A percentile compares a stretch with the other conserved stretches of the same genome.
These are phyloP conservation scores for Hypoxylon sp. DNA, from an alignment of 2,329 filamentous ascomycete genomes.

Conservation along the genomic window DNA sequence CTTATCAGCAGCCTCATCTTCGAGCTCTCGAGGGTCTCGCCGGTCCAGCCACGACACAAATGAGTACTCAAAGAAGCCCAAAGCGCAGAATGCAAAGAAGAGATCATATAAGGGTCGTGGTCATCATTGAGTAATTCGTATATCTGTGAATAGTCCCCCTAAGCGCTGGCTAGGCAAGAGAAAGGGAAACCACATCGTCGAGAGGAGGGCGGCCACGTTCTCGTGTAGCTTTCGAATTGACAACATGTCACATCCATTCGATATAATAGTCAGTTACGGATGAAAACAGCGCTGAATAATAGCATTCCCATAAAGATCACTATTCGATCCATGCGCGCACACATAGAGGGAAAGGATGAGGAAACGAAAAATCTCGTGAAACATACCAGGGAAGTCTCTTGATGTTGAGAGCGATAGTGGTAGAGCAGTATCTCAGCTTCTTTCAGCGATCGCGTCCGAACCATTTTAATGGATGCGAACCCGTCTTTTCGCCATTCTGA, in stretches of 20 bases:
- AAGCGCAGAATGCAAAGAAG: conserved; percentile 48
- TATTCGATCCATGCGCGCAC: not conserved
- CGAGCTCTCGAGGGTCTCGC: conserved; percentile 43
- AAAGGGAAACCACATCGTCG: conserved; percentile 6
- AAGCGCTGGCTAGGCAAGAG: not conserved
- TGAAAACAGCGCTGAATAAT: conserved; percentile 8
- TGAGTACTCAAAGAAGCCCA: conserved; percentile 48
- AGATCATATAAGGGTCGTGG: conserved; percentile 48
- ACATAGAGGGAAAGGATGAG: conserved; percentile 7
- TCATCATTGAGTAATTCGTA: conserved; percentile 43
- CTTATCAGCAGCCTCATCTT: conserved; percentile 37
- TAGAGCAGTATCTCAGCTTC: not conserved
- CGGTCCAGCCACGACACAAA: conserved; percentile 44
- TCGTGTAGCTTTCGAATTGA: conserved; percentile 25
- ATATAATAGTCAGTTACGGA: conserved; percentile 35
- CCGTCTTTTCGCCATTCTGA: not conserved
- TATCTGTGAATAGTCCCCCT: conserved; percentile 22
- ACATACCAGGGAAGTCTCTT: conserved; percentile 10
- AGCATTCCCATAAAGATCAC: conserved; percentile 7
- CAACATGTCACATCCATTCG: conserved; percentile 31
- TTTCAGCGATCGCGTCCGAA: not conserved
- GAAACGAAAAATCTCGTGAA: conserved; percentile 8
- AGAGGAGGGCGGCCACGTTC: conserved; percentile 11
- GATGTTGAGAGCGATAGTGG: not conserved
- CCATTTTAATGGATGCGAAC: not conserved